Base-by-base conservation (phyloP, 225 moss, liverwort and hornwort species). In the Climacium dendroides region DNA sequence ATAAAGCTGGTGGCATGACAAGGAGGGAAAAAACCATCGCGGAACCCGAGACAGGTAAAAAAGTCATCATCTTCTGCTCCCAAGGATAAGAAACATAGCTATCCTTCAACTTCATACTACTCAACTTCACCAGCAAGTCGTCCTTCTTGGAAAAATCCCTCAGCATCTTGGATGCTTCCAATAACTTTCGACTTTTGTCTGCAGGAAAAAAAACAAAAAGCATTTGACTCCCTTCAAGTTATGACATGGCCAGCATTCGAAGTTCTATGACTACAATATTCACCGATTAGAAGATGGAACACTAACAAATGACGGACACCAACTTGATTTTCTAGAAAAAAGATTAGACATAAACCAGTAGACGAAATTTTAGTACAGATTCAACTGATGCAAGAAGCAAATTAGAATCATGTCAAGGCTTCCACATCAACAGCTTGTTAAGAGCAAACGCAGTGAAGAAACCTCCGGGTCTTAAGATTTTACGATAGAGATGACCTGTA, bases 1-100 rank as follows among this genome's bases (percentile, higher is more conserved):
- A 91, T 87, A 90, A 80, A 75, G 93, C 91, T 73, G 93, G 89
- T 78, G 93, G 94, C 94, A 94, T 94, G 80, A 93, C 81, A 48
- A 94, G 92, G 43, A 94, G 91, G 61, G 94, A 94, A 85, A 94
- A 94, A 28, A 94, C 94, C 92, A 93, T 94, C 15, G 92, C 89
- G 23, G 94, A 93, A 69, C 93, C 93, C 47, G 93, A 89, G 85
- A 93, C 94, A 83, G 94, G 94, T 87, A 92, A 88, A 83, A 88
- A 93, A 41, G 89, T 85, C 88, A 89, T 64, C 94, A 94, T 94
- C 83, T 94, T 94, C 85, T 91, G 88, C 67, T 93, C 91, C 94
- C 94, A 94, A 19, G 93, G 94, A 85, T 94, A 94, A 73, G 93
- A 53, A 65, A 92, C 92, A 84, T 93, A 93, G 86, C 90, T 94